Base-by-base conservation (phyloP, 1,284 basidiomycete species). In the Cryptococcus floricola region DNA sequence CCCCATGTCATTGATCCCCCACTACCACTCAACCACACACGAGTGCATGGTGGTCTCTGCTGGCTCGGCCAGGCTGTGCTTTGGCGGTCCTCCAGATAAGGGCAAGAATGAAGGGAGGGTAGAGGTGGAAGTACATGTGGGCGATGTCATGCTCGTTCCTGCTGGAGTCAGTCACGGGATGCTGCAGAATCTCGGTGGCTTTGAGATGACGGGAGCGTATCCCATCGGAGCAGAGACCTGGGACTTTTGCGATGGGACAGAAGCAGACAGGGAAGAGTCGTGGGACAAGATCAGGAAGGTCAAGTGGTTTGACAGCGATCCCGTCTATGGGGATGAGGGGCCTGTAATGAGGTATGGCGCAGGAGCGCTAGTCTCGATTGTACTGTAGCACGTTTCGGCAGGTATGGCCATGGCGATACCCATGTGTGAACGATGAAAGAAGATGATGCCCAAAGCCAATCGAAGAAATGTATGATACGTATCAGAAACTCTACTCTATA, bases 151-250 rank as follows among this genome's bases (percentile, higher is more conserved):
- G 47, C 59, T 80, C 18, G 60, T 80, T 6, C 79, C 79, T 1
- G 79, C 79, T 10, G 79, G 79, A 6, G 74, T 79, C n/a, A 75
- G 65, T 10, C 79, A 80, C 60, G 65, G 69, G 27, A 52, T 78
- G 44, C 45, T 77, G 52, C 65, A 75, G 52, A 73, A 77, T 52
- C 58, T 67, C 2, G 69, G 67, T 14, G 64, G 59, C n/a, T 79
- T 79, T 56, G 64, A 75, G 68, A 79, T 80, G 79, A 69, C 80
- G 0, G 79, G 78, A 13, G 73, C 74, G 50, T 80, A 80, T 62
- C 76, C 77, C 16, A 62, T 63, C 5, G 73, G 69, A 18, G 56
- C 53, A 27, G 66, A 64, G 25, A 60, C 71, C 18, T 79, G 78
- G 79, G 79, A 80, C 58, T 71, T 77, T 70, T 79, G 78, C 57